phyloP scores from a whole-genome alignment of 768 basidiomycete genomes.

The Vararia minispora region DNA sequence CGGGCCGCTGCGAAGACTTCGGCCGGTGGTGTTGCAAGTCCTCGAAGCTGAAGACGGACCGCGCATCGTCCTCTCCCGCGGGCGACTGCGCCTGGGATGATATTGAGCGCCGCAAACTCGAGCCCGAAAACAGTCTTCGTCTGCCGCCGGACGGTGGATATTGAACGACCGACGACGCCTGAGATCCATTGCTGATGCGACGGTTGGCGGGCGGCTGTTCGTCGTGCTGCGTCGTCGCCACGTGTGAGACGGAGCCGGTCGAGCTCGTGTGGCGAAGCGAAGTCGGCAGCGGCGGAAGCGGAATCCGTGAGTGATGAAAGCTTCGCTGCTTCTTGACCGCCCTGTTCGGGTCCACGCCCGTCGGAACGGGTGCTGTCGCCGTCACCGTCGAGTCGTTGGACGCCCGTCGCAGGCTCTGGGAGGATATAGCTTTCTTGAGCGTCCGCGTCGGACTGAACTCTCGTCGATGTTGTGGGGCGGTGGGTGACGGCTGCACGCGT shows the following conservation, averaged over 20 bases:
- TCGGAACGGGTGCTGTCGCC: constrained; percentile 18
- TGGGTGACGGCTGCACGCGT: background rate
- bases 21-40: constrained; percentile 14
- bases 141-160: constrained; percentile 16
- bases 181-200: constrained; percentile 10
- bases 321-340: constrained; percentile 45
- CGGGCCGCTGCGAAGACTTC: too few species aligned
- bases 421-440: constrained; percentile 46
- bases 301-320: constrained; percentile 48
- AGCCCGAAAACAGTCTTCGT: constrained; percentile 51
- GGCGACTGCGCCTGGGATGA: constrained; percentile 33
- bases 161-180: constrained; percentile 10
- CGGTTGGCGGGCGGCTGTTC: constrained; percentile 5
- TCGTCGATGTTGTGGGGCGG: constrained; percentile 15
- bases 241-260: constrained; percentile 6
- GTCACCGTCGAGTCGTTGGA: constrained; percentile 21
- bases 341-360: constrained; percentile 21
- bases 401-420: constrained; percentile 32
- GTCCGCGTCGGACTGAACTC: constrained; percentile 17
- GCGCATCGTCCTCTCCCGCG: constrained; percentile 38
- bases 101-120: constrained; percentile 35
- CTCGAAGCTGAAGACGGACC: constrained; percentile 44
- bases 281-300: constrained; percentile 36
- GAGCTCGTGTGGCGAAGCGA: constrained; percentile 20
- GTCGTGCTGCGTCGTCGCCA: constrained; percentile 2